Conservation (phyloP, 2,329 filamentous ascomycete genomes). For the Metarhizium guizhouense region DNA sequence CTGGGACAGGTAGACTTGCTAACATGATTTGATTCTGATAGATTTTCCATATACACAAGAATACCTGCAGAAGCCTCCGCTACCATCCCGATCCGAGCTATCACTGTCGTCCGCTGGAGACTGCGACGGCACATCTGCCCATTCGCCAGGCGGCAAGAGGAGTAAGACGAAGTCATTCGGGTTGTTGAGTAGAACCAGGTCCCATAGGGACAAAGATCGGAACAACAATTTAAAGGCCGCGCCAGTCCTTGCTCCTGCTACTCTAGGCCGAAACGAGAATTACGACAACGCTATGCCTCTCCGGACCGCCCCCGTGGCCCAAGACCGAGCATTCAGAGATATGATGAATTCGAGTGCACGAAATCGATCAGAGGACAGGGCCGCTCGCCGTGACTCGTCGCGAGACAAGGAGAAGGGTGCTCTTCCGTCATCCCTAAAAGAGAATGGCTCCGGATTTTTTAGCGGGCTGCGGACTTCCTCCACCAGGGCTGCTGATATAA, state of each 20-base stretch:
- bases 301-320: slow-evolving; percentile 54
- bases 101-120: slow-evolving; percentile 42
- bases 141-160: slow-evolving; percentile 31
- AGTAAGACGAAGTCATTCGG: slow-evolving; percentile 47
- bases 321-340: slow-evolving; percentile 59
- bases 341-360: slow-evolving; percentile 57
- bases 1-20: not conserved
- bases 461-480: slow-evolving; percentile 65
- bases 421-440: slow-evolving; percentile 47
- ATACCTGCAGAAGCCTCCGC: slow-evolving; percentile 29
- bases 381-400: slow-evolving; percentile 33
- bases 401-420: slow-evolving; percentile 40
- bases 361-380: slow-evolving; percentile 66
- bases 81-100: slow-evolving; percentile 41
- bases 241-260: slow-evolving; percentile 13
- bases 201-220: slow-evolving; percentile 41
- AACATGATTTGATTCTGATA: slow-evolving; percentile 2
- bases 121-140: slow-evolving; percentile 28
- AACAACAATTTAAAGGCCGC: slow-evolving; percentile 29
- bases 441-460: slow-evolving; percentile 57
- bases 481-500: slow-evolving; percentile 68
- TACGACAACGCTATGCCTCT: slow-evolving; percentile 27
- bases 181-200: slow-evolving; percentile 41
- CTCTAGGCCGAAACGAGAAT: slow-evolving; percentile 17
- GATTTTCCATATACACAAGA: slow-evolving; percentile 20